Evolutionary conservation across 2,329 filamentous ascomycete genomes (phyloP), one percentile per base, ranked within the genome.

Genomic region (Fusarium tanahbumbuense): DNA sequence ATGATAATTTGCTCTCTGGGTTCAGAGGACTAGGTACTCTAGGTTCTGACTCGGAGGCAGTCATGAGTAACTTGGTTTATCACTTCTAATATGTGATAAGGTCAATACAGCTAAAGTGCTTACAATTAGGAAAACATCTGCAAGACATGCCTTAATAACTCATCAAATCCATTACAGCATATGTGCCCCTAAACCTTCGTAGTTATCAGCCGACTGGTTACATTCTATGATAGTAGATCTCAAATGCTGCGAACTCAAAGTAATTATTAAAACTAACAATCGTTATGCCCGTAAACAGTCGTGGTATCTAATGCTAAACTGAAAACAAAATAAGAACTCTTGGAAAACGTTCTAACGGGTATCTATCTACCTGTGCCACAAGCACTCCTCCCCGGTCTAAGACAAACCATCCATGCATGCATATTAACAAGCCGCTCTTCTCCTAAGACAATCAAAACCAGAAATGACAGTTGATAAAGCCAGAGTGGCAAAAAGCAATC

Each of bases 281-380:
- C 28, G 40, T 41, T 30, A 32, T 40, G 34, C n/a, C 32, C 28
- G 34, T 47, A 55, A 47, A 58, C 37, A 47, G n/a, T 41, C 41
- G 20, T 64, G 67, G 67, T 70, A 70, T 64, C 59, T 70, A 57
- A 60, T 60, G 44, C 55, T 64, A 64, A 56, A 28, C 49, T 54
- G 23, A 58, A 70, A 67, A 64, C 47, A 41, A 57, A 70, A 28
- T 58, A 44, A 60, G n/a, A 68, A 57, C 56, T 69, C 59, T 71
- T 53, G 28, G 48, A 41, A 74, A 62, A 70, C 55, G 53, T 50
- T 73, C 70, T 69, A 75, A 64, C 40, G 72, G 73, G 73, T 75
- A 75, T 75, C 58, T 75, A 75, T 75, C 60, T 58, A 30, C 54
- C 57, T 73, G 64, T 27, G 56, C 58, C 58, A 22, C 30, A 57